Conservation (phyloP, 1,139 yeast genomes). For the Magnusiomyces tetraspermus region DNA sequence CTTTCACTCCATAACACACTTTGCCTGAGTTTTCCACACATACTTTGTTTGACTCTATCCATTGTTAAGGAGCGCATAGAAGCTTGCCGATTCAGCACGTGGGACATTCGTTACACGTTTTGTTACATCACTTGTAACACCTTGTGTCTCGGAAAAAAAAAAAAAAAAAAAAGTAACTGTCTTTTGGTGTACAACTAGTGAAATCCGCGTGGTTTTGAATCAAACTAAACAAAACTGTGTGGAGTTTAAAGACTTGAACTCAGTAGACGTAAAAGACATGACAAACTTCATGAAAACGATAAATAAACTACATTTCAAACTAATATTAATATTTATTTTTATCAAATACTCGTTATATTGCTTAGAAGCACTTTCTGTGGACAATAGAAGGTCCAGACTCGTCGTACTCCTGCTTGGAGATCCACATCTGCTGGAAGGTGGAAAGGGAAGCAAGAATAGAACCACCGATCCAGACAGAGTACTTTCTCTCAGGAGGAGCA, state of each 20-base stretch:
- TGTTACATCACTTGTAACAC: neutral
- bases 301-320: neutral
- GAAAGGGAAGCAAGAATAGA: constrained; percentile 97
- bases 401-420: constrained; percentile 99
- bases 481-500: constrained; percentile 99
- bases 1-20: no score
- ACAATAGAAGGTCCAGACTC: constrained; percentile 99
- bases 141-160: neutral
- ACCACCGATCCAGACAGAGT: constrained; percentile 99
- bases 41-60: no score
- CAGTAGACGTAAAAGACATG: no score
- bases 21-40: no score
- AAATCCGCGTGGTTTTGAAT: no score
- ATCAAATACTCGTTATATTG: neutral
- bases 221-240: no score
- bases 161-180: no score
- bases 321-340: no score
- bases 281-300: no score
- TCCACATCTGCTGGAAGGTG: constrained; percentile 99
- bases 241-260: no score
- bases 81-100: neutral
- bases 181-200: no score
- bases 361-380: constrained; percentile 99
- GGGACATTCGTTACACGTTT: neutral
- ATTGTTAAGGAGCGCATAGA: neutral